Evolutionary conservation across 1,284 basidiomycete genomes (phyloP).

Genomic region (Farysia itapuensis): DNA sequence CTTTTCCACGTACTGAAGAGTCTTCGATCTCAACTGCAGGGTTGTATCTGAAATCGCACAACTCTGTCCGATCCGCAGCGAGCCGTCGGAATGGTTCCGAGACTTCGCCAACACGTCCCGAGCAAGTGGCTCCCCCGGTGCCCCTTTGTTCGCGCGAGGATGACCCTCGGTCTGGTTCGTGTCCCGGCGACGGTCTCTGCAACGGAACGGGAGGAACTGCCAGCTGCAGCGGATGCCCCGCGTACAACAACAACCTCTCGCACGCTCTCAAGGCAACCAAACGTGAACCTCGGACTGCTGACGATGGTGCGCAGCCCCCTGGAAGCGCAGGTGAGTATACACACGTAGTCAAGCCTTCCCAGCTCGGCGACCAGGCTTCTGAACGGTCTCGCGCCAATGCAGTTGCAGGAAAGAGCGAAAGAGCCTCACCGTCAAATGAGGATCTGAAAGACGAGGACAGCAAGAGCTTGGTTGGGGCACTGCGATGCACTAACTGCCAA

Average conservation of each 20-base stretch:
- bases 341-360: neutral
- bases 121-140: slow-evolving; percentile 5
- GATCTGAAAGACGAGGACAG: slow-evolving; percentile 28
- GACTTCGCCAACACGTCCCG: neutral
- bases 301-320: slow-evolving; percentile 13
- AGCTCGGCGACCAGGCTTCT: neutral
- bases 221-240: slow-evolving; percentile 53
- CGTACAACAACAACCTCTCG: slow-evolving; percentile 53
- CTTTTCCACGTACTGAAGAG: neutral
- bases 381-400: neutral
- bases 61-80: slow-evolving; percentile 18
- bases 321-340: slow-evolving; percentile 1
- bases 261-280: slow-evolving; percentile 35
- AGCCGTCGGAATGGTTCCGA: neutral
- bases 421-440: slow-evolving; percentile 3
- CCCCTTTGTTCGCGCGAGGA: slow-evolving; percentile 12
- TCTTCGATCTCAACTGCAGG: neutral
- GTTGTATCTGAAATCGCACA: slow-evolving; percentile 43
- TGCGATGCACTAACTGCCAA: slow-evolving; percentile 77
- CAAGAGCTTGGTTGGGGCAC: slow-evolving; percentile 30
- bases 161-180: slow-evolving; percentile 42
- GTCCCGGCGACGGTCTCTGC: slow-evolving; percentile 54
- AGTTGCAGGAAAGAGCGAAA: slow-evolving; percentile 4
- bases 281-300: slow-evolving; percentile 14
- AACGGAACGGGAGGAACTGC: slow-evolving; percentile 54